These are phyloP conservation scores for Aulographum hederae DNA, from an alignment of 2,329 filamentous ascomycete species.

Conservation along the genomic window DNA sequence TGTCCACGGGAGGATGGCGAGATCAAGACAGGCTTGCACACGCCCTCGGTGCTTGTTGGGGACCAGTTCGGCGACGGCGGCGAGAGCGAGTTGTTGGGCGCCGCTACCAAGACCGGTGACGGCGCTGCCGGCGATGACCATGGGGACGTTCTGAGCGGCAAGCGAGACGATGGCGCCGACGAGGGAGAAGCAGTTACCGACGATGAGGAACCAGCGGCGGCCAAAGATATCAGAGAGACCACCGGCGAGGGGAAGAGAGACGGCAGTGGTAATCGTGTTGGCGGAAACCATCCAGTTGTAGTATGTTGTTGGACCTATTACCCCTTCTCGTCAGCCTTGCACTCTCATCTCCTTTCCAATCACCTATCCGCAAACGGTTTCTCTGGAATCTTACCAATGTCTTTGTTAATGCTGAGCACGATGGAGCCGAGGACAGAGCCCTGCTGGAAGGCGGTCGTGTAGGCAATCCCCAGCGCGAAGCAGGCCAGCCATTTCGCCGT, in stretches of 20 bases:
- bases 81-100: constrained; percentile 3
- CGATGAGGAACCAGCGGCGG: constrained; percentile 3
- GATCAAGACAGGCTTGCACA: constrained; percentile 4
- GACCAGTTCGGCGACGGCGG: constrained; percentile 3
- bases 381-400: constrained; percentile 3
- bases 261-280: constrained; percentile 1
- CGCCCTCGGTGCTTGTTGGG: constrained; percentile 4
- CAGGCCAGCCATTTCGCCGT: constrained; percentile 4
- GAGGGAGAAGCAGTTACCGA: constrained; percentile 2
- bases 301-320: constrained; percentile 5
- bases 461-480: constrained; percentile 1
- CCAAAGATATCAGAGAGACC: constrained; percentile 5
- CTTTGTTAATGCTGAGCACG: constrained; percentile 4
- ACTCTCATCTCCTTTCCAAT: too few relatives aligned
- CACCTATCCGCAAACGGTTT: too few relatives aligned
- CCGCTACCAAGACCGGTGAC: constrained; percentile 4
- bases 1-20: constrained; percentile 4
- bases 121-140: constrained; percentile 3
- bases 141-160: constrained; percentile 1
- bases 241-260: constrained; percentile 3
- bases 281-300: constrained; percentile 6
- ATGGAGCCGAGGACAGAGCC: constrained; percentile 3
- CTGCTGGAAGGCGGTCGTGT: constrained; percentile 4
- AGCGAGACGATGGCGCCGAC: constrained; percentile 2
- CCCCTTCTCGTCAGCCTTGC: not conserved